Base-by-base conservation (phyloP, 208 protist species). In the Crithidia acanthocephali region DNA sequence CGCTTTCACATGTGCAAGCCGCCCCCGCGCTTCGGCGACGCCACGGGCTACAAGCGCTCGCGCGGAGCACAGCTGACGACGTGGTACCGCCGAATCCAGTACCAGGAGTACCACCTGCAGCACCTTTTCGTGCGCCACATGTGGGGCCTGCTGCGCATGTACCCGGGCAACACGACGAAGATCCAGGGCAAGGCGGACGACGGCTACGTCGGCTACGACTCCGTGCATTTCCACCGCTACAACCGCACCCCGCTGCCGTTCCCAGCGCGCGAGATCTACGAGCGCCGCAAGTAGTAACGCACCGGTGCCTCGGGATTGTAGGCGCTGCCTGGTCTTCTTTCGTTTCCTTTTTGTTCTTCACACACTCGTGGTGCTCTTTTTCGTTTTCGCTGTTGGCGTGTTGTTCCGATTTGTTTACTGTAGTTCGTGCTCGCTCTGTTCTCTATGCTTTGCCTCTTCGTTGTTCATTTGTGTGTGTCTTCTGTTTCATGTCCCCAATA, bases 61-160 rank as follows among this genome's bases (percentile, higher is more conserved):
- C 84, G 92, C 28, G 72, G 78, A 25, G 82, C 82, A 40, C 92
- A 96, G 80, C 52, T 96, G 47, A 84, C 73, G 27, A 94, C 90
- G 53, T 96, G 92, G 92, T 92, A 96, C 67, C 82, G 88, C 27
- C 87, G 92, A 42, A 95, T 94, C 68, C 89, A 95, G 76, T 96
- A 96, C 75, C 92, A 96, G 81, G 92, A 96, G 76, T 96, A 93
- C 73, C 80, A 94, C 65, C 67, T 96, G 61, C 92, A 96, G 80
- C 92, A 96, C 71, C 79, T 96, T 59, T 96, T 94, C 68, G 91
- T 89, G 48, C 87, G 89, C 0, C 90, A 94, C 81, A 87, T 86
- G 64, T 96, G 89, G 88, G 86, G 86, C 33, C 66, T 93, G 48
- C 74, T 94, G 72, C 87, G 89, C 58, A 87, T 90, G 64, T 96